Conservation (phyloP, 306 rosid species). For the Fragaria nilgerrensis region DNA sequence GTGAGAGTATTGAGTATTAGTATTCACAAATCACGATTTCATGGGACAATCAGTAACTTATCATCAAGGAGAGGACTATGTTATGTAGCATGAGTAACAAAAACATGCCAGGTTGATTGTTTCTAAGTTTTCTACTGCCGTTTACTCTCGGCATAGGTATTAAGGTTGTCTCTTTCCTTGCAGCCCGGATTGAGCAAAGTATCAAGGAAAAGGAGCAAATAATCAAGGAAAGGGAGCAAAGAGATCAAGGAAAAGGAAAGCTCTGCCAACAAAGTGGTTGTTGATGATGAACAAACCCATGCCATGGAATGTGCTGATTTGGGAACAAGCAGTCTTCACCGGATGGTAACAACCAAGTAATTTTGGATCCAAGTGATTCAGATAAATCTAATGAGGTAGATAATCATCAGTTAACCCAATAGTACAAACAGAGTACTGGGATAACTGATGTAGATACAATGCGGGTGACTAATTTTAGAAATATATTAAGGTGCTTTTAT, state of each 20-base stretch:
- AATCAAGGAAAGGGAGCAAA: constrained; percentile 18
- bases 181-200: constrained; percentile 35
- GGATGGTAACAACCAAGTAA: not conserved
- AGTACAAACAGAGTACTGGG: not conserved
- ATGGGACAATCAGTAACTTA: not conserved
- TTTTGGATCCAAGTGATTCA: not conserved
- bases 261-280: not conserved
- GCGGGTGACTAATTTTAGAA: not conserved
- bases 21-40: not conserved
- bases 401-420: not conserved
- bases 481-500: not conserved
- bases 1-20: not conserved
- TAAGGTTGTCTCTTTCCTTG: not conserved
- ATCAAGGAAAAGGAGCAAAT: constrained; percentile 19
- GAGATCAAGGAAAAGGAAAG: constrained; percentile 27
- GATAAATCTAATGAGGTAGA: not conserved
- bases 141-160: not conserved
- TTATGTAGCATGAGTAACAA: too few species aligned
- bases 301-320: not conserved
- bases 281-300: not conserved
- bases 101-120: not conserved
- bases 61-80: not conserved
- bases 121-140: not conserved
- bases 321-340: not conserved
- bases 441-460: not conserved